Base-by-base conservation (phyloP, 2,329 filamentous ascomycete species). In the Aureobasidium uvarum region DNA sequence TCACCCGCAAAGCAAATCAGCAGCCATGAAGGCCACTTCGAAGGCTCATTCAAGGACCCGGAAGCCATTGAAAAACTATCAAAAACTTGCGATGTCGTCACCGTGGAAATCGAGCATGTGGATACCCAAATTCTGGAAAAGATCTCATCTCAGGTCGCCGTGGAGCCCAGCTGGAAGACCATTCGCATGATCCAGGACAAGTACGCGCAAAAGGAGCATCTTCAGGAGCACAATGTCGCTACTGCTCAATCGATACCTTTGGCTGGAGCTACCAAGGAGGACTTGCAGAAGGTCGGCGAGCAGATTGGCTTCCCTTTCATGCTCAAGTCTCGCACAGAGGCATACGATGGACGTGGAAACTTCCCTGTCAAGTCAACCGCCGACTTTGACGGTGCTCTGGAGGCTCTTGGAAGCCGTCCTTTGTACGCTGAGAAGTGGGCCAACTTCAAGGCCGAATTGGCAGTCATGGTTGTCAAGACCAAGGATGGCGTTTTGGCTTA, bases 81-180 rank as follows among this genome's bases (percentile, higher is more conserved):
- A 2, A 79, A 84, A 45, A 79, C 82, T 39, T 92, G 88, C 71
- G 91, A 96, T 74, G 86, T 96, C 18, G 81, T 97, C 67, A 97
- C 92, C 0, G 91, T 96, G 16, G 94, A 98, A 78, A 97, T 96
- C 69, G 94, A 98, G 81, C 94, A 97, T 78, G 89, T 97, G 66
- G 87, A 97, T 76, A 95, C 92, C n/a, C 83, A 91, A 62, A 89
- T 95, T 28, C 84, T 97, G 5, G 91, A 96, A 77, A 90, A 96
- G 74, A 86, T 97, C 66, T 86, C 85, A 5, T 85, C 85, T 18
- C 80, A 82, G 62, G 86, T 88, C 39, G 86, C 89, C 4, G 80
- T 87, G 25, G 77, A 96, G 73, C 92, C 93, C 1, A 91, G 88
- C 67, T 96, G 91, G 89, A 86, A 86, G 78, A 96, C 93, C 1